Evolutionary conservation across 164 flowering plant genomes (phyloP).

Genomic region (Umbilicus rupestris): DNA sequence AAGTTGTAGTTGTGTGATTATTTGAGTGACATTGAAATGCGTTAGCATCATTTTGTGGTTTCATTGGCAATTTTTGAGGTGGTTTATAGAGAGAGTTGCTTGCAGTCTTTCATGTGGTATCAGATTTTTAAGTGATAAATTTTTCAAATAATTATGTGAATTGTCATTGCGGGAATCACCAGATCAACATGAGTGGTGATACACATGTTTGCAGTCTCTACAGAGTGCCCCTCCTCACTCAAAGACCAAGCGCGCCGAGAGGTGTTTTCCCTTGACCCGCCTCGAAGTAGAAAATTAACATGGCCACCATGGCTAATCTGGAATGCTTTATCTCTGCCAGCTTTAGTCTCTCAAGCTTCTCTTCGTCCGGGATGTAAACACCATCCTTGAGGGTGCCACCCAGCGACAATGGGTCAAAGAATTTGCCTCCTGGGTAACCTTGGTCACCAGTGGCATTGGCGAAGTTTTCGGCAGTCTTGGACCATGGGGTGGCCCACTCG

Average conservation of each 20-base stretch:
- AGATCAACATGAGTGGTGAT: neutral
- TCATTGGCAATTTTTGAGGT: no score
- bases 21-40: no score
- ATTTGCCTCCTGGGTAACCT: conserved; percentile 96
- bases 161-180: neutral
- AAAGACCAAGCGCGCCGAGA: conserved; percentile 86
- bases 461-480: conserved; percentile 76
- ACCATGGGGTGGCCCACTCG: conserved; percentile 99
- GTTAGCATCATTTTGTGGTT: no score
- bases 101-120: no score
- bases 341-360: conserved; percentile 86
- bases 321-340: conserved; percentile 95
- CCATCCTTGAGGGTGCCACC: conserved; percentile 68
- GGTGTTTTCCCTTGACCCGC: conserved; percentile 99
- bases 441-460: conserved; percentile 87
- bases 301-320: conserved; percentile 87
- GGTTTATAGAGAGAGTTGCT: no score
- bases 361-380: conserved; percentile 66
- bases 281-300: conserved; percentile 91
- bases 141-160: neutral
- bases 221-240: conserved; percentile 12
- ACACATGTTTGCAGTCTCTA: conserved; percentile 2
- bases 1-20: no score
- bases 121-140: neutral
- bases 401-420: conserved; percentile 72